These are phyloP conservation scores for Tolypocladium inflatum DNA, from an alignment of 2,329 filamentous ascomycete species.

Conservation along the genomic window DNA sequence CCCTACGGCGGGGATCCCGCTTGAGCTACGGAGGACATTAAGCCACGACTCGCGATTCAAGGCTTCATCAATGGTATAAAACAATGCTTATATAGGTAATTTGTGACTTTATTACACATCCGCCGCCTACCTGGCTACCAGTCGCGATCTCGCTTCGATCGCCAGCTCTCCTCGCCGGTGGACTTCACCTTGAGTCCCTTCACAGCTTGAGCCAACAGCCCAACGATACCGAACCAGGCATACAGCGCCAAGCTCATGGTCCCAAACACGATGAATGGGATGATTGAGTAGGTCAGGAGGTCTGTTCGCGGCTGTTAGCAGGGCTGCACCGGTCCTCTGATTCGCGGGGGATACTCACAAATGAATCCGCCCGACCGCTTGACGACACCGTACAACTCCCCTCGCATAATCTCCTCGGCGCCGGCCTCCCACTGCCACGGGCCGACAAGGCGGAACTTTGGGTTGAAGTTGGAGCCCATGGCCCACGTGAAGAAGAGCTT, in stretches of 20 bases:
- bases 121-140: neutral
- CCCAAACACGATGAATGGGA: conserved; percentile 26
- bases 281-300: conserved; percentile 23
- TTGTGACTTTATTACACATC: neutral
- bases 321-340: neutral
- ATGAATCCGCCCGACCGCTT: conserved; percentile 24
- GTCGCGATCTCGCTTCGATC: neutral
- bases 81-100: neutral
- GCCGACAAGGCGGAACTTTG: conserved; percentile 36
- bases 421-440: conserved; percentile 30
- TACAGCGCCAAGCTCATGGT: conserved; percentile 19
- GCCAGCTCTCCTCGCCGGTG: neutral
- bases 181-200: neutral
- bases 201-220: conserved; percentile 1
- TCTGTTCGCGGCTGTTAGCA: conserved; percentile 15
- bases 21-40: no score
- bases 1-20: no score
- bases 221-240: conserved; percentile 7
- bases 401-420: conserved; percentile 27
- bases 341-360: conserved; percentile 19
- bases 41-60: neutral
- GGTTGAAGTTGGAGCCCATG: conserved; percentile 38
- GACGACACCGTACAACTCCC: conserved; percentile 30
- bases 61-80: neutral
- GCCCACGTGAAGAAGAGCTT: conserved; percentile 34